Conservation (phyloP, 139 green algal genomes). For the Chlorella sp. region DNA sequence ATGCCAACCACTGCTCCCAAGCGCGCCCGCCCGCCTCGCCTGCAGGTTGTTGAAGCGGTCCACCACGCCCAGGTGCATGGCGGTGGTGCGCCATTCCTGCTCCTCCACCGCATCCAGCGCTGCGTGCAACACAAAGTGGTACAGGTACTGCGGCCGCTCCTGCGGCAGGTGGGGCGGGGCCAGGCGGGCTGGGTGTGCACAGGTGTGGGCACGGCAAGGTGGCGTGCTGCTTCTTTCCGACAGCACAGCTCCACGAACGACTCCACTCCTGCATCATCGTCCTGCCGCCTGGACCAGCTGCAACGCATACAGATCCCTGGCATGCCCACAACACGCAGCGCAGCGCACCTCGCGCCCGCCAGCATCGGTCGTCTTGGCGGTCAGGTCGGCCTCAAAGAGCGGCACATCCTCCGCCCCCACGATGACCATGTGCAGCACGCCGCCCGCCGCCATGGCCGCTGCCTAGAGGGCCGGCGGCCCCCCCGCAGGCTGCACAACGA, state of each 20-base stretch:
- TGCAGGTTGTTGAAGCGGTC: slow-evolving; percentile 96
- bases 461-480: too few species aligned
- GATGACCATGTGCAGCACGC: slow-evolving; percentile 84
- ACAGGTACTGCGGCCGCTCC: slow-evolving; percentile 93
- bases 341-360: slow-evolving; percentile 24
- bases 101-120: slow-evolving; percentile 95
- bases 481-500: too few species aligned
- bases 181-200: background rate
- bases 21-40: slow-evolving; percentile 20
- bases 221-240: background rate
- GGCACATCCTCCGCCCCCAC: slow-evolving; percentile 84
- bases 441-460: slow-evolving; percentile 34
- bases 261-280: too few species aligned
- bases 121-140: slow-evolving; percentile 98
- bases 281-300: too few species aligned
- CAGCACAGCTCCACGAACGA: too few species aligned
- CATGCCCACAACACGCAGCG: background rate
- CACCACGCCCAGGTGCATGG: slow-evolving; percentile 88
- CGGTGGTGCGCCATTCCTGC: slow-evolving; percentile 81
- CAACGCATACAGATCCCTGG: background rate
- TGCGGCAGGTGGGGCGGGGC: slow-evolving; percentile 23
- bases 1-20: too few species aligned
- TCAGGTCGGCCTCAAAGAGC: slow-evolving; percentile 87
- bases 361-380: slow-evolving; percentile 32
- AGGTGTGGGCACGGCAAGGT: too few species aligned